Base-by-base conservation (phyloP, 352 stramenopile species). In the Globisporangium irregulare region DNA sequence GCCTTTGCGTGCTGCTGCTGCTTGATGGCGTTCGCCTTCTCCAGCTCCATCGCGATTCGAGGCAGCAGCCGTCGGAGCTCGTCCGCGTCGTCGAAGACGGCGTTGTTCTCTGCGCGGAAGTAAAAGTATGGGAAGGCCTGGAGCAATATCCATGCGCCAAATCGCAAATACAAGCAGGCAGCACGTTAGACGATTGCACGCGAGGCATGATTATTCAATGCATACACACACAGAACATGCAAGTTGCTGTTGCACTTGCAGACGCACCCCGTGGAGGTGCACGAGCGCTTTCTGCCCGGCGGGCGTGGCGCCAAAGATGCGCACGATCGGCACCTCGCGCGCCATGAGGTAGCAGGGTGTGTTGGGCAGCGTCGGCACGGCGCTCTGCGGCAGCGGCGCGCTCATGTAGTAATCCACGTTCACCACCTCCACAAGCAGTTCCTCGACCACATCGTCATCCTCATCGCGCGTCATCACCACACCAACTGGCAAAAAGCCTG, bases 91-190 rank as follows among this genome's bases (percentile, higher is more conserved):
- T 95, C 84, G 51, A 95, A 96, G 57, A 70, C 78, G 0, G 71
- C 55, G 46, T 91, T 79, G 53, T 82, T 71, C 63, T 94, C 83
- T 4, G 81, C 79, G 57, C 87, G 84, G 50, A 96, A 92, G 77
- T 95, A 96, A 64, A 96, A 95, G 68, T 96, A 96, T 24, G 89
- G 89, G 54, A 94, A 93, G 36, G 94, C 76, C 89, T 96, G 62
- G 22, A 34, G 18, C 18, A 10, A n/a, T n/a, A 36, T 9, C 15
- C 15, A n/a, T 50, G 51, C 54, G 24, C 1, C 15, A 25, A 34
- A 20, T 34, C 6, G 9, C 14, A 38, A 34, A 24, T 7, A 41
- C 15, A 29, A 46, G 1, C 5, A 67, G 4, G 6, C 51, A 25
- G 14, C 3, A 50, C 48, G 14, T 48, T 12, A 69, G 20, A 15